Evolutionary conservation across 2,329 filamentous ascomycete species (phyloP).

Genomic region (Clonostachys byssicola): DNA sequence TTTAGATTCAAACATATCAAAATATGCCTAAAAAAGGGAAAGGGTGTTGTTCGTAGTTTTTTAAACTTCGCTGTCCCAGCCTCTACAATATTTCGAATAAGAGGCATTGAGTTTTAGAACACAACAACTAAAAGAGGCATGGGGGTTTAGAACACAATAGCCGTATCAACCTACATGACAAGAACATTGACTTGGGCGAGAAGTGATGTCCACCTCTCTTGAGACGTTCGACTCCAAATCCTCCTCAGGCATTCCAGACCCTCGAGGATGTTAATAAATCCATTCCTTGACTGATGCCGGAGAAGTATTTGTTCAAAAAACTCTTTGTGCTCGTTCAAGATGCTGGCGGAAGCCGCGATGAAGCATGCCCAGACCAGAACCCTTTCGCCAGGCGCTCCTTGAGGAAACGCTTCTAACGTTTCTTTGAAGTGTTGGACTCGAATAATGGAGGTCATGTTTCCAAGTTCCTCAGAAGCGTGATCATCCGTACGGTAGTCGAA

Average conservation of each 20-base stretch:
- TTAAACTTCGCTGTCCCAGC: no score
- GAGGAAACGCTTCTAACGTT: not conserved
- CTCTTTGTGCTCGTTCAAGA: not conserved
- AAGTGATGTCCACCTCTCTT: no score
- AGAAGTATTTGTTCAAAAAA: conserved; percentile 1
- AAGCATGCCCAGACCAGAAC: conserved; percentile 5
- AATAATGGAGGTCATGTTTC: not conserved
- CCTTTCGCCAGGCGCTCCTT: conserved; percentile 1
- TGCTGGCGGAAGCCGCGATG: conserved; percentile 3
- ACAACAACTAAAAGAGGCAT: no score
- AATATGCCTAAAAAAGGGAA: no score
- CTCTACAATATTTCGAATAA: no score
- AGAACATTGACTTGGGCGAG: no score
- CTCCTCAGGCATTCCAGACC: conserved; percentile 1
- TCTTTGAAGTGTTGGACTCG: conserved; percentile 1
- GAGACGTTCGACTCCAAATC: not conserved
- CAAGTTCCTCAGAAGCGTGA: no score
- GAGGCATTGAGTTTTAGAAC: no score
- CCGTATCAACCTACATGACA: no score
- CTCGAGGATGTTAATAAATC: conserved; percentile 3
- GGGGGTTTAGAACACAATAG: no score
- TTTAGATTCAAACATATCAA: no score
- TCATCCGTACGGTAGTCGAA: not conserved
- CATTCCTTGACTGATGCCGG: conserved; percentile 1
- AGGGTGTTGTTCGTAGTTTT: no score